These are phyloP conservation scores for Lathyrus tuberosus DNA, from an alignment of 306 rosid species.

Conservation along the genomic window DNA sequence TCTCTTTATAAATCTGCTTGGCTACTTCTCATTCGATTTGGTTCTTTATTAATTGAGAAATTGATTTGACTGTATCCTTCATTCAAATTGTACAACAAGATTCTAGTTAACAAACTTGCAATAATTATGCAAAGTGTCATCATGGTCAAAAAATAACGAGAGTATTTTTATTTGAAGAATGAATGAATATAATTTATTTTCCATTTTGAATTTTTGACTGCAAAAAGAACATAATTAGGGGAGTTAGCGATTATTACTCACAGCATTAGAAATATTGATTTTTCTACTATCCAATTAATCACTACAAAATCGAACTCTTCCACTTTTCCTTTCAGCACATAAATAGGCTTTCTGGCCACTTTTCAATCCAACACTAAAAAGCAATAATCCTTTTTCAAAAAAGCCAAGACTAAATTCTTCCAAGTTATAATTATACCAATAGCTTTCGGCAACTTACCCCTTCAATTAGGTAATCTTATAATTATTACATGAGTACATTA, in stretches of 20 bases:
- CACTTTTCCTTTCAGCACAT: conserved; percentile 6
- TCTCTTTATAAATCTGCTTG: no score
- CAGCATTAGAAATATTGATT: no score
- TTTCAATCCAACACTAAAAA: conserved; percentile 33
- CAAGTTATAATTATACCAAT: conserved; percentile 31
- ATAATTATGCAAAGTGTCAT: no score
- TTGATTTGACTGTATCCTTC: no score
- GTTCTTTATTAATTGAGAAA: no score
- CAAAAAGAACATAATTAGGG: neutral
- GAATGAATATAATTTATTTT: no score
- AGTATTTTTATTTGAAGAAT: no score
- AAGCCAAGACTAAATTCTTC: conserved; percentile 32
- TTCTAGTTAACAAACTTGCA: no score
- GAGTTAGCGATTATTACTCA: neutral
- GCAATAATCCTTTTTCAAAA: neutral
- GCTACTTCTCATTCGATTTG: no score
- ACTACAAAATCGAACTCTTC: neutral
- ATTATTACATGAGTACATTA: conserved; percentile 2
- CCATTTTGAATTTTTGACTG: neutral
- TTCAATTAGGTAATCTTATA: conserved; percentile 29
- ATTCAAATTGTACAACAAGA: no score
- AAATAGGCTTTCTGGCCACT: conserved; percentile 22
- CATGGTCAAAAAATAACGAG: no score
- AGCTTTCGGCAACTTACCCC: conserved; percentile 40
- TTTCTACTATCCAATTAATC: neutral